These are phyloP conservation scores for Fallopia convolvulus DNA, from an alignment of 148 eudicot genomes.

Conservation along the genomic window DNA sequence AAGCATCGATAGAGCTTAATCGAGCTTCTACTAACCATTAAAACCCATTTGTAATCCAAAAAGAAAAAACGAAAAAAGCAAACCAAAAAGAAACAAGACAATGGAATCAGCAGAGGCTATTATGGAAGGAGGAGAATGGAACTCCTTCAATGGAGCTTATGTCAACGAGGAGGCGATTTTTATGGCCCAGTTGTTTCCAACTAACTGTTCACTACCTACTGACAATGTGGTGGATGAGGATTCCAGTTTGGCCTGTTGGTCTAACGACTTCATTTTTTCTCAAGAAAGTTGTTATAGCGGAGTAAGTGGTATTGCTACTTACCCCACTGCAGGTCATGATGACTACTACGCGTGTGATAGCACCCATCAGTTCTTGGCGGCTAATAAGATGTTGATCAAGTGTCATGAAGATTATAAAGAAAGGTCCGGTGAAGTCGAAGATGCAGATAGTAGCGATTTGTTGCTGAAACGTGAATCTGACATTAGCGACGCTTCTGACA, in stretches of 20 bases:
- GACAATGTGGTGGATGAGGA: constrained; percentile 20
- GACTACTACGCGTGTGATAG: constrained; percentile 17
- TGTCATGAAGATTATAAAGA: constrained; percentile 11
- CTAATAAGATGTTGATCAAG: constrained; percentile 3
- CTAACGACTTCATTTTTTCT: constrained; percentile 21
- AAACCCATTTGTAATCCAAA: neutral
- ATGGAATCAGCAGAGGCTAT: constrained; percentile 14
- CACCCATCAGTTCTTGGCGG: constrained; percentile 16
- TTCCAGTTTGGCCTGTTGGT: constrained; percentile 16
- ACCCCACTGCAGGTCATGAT: constrained; percentile 21
- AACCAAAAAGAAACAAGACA: neutral
- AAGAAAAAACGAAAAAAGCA: too few species aligned
- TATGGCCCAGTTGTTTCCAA: constrained; percentile 50
- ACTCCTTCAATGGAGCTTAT: constrained; percentile 32
- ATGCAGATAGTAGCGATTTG: constrained; percentile 12
- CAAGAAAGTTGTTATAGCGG: constrained; percentile 23
- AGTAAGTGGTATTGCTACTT: constrained; percentile 12
- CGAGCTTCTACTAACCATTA: neutral
- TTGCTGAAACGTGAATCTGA: constrained; percentile 18
- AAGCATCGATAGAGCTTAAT: neutral
- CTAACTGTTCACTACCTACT: constrained; percentile 16
- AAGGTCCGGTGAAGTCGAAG: constrained; percentile 15
- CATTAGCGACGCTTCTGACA: constrained; percentile 15
- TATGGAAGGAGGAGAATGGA: constrained; percentile 51
- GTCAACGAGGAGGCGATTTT: constrained; percentile 54